Evolutionary conservation across 129 eudicot species (phyloP).

Genomic region (Silybum marianum): DNA sequence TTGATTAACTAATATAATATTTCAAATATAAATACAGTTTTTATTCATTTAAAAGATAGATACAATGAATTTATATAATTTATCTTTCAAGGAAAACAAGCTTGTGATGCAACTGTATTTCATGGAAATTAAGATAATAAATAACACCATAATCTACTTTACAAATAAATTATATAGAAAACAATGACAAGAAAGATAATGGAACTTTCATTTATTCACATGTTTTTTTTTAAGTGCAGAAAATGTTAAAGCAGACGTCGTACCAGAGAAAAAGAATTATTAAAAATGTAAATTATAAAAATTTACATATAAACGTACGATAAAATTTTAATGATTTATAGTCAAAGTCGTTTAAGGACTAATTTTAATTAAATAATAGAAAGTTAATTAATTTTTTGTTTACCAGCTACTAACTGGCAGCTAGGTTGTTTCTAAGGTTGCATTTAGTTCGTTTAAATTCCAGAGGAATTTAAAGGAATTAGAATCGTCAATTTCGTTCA

Average conservation of each 20-base stretch:
- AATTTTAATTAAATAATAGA: background rate
- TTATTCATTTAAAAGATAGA: background rate
- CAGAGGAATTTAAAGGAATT: no score
- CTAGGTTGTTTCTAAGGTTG: no score
- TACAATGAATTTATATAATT: background rate
- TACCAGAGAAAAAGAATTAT: background rate
- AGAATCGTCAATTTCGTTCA: no score
- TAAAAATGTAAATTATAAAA: background rate
- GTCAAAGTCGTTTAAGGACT: background rate
- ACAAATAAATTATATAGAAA: background rate
- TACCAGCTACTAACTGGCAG: no score
- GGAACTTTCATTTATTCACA: background rate
- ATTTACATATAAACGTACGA: background rate
- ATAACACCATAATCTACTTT: background rate
- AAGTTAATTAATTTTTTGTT: background rate
- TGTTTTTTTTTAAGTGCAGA: no score
- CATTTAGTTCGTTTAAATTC: no score
- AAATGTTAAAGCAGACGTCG: no score
- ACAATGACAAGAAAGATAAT: background rate
- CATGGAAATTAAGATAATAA: background rate
- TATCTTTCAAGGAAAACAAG: background rate
- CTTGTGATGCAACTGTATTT: background rate
- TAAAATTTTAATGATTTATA: background rate
- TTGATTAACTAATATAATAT: background rate
- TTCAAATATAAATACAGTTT: background rate